Evolutionary conservation across 805 yeast genomes (phyloP), one percentile per base, ranked within the genome.

Genomic region (Metschnikowia rubicola): DNA sequence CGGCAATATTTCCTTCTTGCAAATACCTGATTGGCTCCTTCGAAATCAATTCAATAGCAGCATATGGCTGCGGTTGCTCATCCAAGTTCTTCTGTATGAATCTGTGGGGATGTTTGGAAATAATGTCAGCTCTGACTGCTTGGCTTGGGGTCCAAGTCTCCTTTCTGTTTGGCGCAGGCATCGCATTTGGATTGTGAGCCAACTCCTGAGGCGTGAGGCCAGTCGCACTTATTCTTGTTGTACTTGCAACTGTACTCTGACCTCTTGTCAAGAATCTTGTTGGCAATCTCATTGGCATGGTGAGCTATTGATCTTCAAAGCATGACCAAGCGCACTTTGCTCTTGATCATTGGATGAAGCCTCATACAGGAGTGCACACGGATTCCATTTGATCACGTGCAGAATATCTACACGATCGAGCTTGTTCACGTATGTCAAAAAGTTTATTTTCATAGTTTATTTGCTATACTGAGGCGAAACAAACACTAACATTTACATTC

Each of bases 11-110:
- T 15, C 70, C 72, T 30, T 71, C 77, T 38, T 56, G 59, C 50
- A 88, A 70, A 60, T 77, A 85, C 56, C 80, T 71, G 36, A 88
- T 70, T 2, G 96, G 96, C 60, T 82, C 81, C 61, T 83, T 70
- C 30, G 85, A 83, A 57, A 88, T 86, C 65, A 88, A 75, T 38
- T 88, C 94, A 60, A 88, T 88, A 46, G 95, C 96, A 36, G 95
- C 87, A 52, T 81, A 80, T 7, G 96, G 89, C 58, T 76, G 78
- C 46, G 96, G 96, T 68, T 88, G 94, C 38, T 69, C 61, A 6
- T 69, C 67, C 47, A 88, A 70, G 60, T 88, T 89, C 53, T 71
- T 79, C 58, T 86, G 95, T 41, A 83, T 79, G 59, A 88, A 88
- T 56, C 91, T 75, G 43, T 60, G 61, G 3, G 86, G 81, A 50